Conservation (phyloP, 768 basidiomycete genomes). For the Coprinopsis sp. region DNA sequence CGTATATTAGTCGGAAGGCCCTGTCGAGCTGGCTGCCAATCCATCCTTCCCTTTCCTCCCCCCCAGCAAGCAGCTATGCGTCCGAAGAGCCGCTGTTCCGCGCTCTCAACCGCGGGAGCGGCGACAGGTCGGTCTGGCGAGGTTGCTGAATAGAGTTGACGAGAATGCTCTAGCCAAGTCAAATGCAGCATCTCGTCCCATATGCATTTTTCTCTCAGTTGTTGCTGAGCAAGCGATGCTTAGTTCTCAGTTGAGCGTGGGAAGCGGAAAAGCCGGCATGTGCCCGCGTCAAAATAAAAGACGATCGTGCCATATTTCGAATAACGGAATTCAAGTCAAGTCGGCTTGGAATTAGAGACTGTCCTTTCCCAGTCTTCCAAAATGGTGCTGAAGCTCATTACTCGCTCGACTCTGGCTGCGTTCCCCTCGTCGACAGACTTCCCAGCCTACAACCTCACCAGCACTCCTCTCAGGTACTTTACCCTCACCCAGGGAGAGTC, state of each 20-base stretch:
- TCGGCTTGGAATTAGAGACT: neutral
- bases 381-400: conserved; percentile 31
- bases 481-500: conserved; percentile 28
- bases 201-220: too few species aligned
- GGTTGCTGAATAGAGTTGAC: too few species aligned
- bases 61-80: too few species aligned
- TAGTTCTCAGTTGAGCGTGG: too few species aligned
- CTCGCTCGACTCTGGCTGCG: conserved; percentile 34
- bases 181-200: too few species aligned
- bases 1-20: too few species aligned
- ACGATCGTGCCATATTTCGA: conserved; percentile 30
- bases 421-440: conserved; percentile 42
- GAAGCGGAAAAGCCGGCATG: too few species aligned
- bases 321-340: conserved; percentile 8
- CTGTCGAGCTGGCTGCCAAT: too few species aligned
- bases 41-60: too few species aligned
- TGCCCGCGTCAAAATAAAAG: neutral
- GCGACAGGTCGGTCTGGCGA: neutral
- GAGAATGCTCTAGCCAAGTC: too few species aligned
- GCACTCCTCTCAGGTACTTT: conserved; percentile 47
- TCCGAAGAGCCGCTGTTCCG: too few species aligned
- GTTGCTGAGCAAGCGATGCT: too few species aligned
- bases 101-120: neutral
- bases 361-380: conserved; percentile 20
- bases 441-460: conserved; percentile 41